Base-by-base conservation (phyloP, 1,284 basidiomycete genomes). In the Cutaneotrichosporon sp. region DNA sequence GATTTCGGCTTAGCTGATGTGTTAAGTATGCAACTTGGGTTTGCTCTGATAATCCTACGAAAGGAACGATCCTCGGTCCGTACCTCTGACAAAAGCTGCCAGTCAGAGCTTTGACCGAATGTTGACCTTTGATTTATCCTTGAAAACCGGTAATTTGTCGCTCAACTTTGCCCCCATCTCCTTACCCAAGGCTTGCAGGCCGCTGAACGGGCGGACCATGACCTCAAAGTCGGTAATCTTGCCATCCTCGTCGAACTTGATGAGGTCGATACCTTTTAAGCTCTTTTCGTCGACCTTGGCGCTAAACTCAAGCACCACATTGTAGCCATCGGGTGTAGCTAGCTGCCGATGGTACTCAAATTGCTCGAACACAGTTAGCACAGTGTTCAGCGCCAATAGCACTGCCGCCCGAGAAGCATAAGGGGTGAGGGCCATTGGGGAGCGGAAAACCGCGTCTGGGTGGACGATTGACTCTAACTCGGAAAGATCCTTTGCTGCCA, bases 181-280 rank as follows among this genome's bases (percentile, higher is more conserved):
- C 5, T 5, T 17, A 0, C 51, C 53, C 15, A 59, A 46, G 41
- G 49, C 57, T 46, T 55, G 54, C 21, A 55, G 39, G n/a, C 51
- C 57, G 30, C 34, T 51, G 5, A 53, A 10, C 3, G 57, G 57
- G 7, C 57, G 47, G 10, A 59, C 54, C 57, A 55, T 55, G 44
- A 59, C 57, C 41, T 59, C 57, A 26, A 59, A 59, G 34, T 59
- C 57, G 48, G 34, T 22, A 13, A 59, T 59, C 40, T 23, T 12
- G 3, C 57, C 57, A 12, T 55, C 51, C 34, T 48, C 45, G 45
- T 51, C 44, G 20, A 59, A 59, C 33, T 33, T 37, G 23, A 59
- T 46, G 3, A 59, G 51, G 23, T 59, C 57, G 21, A 59, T 45
- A 13, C 57, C 57, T 47, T 59, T 59, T 36, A 59, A 51, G 40